These are phyloP conservation scores for Hyphodiscus sp. DNA, from an alignment of 2,329 filamentous ascomycete genomes.

Conservation along the genomic window DNA sequence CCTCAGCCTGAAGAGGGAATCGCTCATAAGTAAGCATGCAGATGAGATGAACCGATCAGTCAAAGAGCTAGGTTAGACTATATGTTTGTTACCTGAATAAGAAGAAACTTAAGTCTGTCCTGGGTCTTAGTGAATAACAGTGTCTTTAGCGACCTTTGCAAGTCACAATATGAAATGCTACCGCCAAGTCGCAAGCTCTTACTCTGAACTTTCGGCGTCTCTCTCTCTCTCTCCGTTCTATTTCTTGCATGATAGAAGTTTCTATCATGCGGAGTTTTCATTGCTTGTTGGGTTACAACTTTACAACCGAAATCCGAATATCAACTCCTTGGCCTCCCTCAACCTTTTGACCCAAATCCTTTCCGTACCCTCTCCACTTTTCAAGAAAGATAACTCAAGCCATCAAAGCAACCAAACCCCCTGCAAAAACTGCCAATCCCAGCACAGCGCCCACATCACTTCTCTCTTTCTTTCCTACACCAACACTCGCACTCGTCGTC, in stretches of 20 bases:
- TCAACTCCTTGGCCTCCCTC: no score
- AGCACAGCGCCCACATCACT: conserved; percentile 7
- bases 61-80: not conserved
- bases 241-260: no score
- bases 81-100: not conserved
- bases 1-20: conserved; percentile 56
- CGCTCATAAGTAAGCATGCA: conserved; percentile 14
- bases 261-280: no score
- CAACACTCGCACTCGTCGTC: conserved; percentile 4
- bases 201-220: no score
- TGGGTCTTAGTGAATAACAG: conserved; percentile 9
- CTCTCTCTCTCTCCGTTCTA: no score
- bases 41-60: not conserved
- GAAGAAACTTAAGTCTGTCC: conserved; percentile 1
- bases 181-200: no score
- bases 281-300: no score
- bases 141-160: no score
- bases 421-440: conserved; percentile 12
- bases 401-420: conserved; percentile 19
- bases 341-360: not conserved
- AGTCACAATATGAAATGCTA: no score
- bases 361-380: not conserved
- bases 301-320: no score
- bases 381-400: conserved; percentile 1
- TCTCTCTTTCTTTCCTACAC: not conserved